A percentile compares a stretch with the other conserved stretches of the same genome.
Conservation (phyloP, 179 eudicot species). For the Sideroxylon spinosum region DNA sequence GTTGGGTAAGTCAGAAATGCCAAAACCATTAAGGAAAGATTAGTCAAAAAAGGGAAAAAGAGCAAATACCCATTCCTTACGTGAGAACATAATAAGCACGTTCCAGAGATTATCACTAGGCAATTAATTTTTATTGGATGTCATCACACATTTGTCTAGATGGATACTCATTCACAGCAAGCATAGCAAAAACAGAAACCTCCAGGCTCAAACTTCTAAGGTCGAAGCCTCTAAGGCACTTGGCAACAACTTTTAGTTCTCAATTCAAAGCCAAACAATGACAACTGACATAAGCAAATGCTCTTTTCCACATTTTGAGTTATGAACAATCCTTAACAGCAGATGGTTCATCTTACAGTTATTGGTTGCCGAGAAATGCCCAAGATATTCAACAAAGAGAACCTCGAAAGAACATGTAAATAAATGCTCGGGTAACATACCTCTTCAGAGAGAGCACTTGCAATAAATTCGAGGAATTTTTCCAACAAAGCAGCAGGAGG, state of each 20-base stretch:
- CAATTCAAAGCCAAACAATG: background rate
- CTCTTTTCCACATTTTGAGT: slow-evolving; percentile 2
- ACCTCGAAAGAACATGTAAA: background rate
- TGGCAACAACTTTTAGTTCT: background rate
- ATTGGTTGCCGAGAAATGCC: background rate
- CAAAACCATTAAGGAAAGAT: no score
- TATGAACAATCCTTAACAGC: background rate
- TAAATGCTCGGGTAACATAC: slow-evolving; percentile 34
- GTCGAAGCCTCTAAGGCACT: background rate
- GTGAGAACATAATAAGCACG: no score
- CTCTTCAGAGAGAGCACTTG: slow-evolving; percentile 47
- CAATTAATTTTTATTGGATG: background rate
- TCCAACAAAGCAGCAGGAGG: slow-evolving; percentile 45
- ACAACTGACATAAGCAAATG: background rate
- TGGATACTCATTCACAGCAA: background rate
- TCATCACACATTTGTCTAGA: background rate
- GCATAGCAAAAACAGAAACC: no score
- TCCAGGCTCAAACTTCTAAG: background rate
- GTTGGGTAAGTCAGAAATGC: no score
- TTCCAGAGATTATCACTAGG: background rate
- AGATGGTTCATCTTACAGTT: background rate
- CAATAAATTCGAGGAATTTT: slow-evolving; percentile 59
- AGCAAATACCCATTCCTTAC: no score
- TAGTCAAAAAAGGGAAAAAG: no score
- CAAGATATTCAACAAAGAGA: background rate